phyloP scores from a whole-genome alignment of 441 rosid species.

The Populus hybrid region DNA sequence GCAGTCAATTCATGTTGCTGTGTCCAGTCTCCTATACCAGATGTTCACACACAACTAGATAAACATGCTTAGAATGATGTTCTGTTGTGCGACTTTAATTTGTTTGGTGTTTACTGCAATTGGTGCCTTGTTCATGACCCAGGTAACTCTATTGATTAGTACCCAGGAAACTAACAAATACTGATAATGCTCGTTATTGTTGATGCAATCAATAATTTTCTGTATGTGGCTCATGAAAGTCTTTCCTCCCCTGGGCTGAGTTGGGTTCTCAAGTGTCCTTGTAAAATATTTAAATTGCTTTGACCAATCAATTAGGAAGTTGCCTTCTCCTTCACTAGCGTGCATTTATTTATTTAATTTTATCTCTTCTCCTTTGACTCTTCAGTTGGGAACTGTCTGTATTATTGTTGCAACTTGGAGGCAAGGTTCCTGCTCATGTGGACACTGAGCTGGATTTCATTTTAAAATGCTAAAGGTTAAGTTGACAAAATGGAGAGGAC shows the following conservation, averaged over 20 bases:
- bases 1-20: slow-evolving; percentile 11
- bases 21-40: background rate
- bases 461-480: background rate
- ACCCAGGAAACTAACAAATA: background rate
- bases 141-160: background rate
- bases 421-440: background rate
- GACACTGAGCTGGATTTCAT: background rate
- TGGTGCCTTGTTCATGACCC: background rate
- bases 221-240: background rate
- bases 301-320: background rate
- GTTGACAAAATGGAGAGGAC: background rate
- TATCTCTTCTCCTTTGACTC: background rate
- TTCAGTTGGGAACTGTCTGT: background rate
- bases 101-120: background rate
- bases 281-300: background rate
- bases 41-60: background rate
- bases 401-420: background rate
- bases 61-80: background rate
- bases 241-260: background rate
- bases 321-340: background rate
- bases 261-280: background rate
- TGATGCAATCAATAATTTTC: background rate
- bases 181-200: background rate
- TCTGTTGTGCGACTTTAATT: background rate
- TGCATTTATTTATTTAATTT: background rate